phyloP scores from a whole-genome alignment of 2,329 filamentous ascomycete genomes.

The Epichloe uncinata region DNA sequence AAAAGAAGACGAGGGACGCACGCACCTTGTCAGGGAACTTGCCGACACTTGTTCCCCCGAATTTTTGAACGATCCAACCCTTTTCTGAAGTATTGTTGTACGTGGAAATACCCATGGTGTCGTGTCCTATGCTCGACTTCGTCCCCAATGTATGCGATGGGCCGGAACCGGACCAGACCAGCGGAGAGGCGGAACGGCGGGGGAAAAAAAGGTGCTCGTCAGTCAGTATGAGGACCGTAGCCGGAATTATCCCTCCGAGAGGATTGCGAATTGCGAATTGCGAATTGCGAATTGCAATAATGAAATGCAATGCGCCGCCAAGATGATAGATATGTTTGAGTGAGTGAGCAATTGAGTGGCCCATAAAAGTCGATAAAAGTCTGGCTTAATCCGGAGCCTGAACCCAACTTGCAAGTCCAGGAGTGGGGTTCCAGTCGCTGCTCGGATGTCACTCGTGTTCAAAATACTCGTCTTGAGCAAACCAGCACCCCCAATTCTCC shows the following conservation, averaged over 20 bases:
- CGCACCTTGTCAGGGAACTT: conserved; percentile 68
- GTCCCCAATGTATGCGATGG: not conserved
- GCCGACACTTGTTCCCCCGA: conserved; percentile 92
- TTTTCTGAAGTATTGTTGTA: conserved; percentile 25
- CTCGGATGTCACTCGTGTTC: no score
- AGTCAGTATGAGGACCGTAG: no score
- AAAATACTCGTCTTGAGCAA: no score
- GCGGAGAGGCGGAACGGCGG: not conserved
- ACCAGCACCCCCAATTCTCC: no score
- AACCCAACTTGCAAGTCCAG: not conserved
- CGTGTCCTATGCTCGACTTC: not conserved
- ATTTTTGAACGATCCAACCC: conserved; percentile 85
- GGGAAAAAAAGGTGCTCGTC: not conserved
- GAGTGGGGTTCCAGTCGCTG: not conserved
- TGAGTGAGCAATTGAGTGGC: conserved; percentile 1
- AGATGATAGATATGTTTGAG: not conserved
- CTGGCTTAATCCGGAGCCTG: not conserved
- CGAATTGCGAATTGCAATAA: not conserved
- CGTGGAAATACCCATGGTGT: conserved; percentile 22
- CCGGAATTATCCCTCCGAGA: not conserved
- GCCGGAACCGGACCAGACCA: conserved; percentile 3
- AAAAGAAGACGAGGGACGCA: conserved; percentile 5
- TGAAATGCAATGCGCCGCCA: not conserved
- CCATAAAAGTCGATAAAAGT: not conserved
- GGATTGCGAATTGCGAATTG: no score